A percentile compares a stretch with the other conserved stretches of the same genome.
Evolutionary conservation across 345 rosid genomes (phyloP).

Genomic region (Anastatica hierochuntica): DNA sequence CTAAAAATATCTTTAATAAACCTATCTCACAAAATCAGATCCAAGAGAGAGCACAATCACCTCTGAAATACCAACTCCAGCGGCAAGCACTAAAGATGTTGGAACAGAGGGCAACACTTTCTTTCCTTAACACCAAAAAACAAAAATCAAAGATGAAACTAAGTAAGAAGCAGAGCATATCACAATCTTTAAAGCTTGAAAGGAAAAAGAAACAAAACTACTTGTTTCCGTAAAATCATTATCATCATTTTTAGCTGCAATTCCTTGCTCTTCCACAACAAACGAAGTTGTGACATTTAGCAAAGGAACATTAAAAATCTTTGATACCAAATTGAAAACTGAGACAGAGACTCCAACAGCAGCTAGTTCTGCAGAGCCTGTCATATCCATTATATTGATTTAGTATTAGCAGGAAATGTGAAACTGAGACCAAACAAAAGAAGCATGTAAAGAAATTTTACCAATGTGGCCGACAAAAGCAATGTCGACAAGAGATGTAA

Average conservation of each 20-base stretch:
- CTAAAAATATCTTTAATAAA: too few relatives aligned
- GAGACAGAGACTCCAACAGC: conserved; percentile 86
- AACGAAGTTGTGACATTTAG: conserved; percentile 81
- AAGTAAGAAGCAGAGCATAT: background rate
- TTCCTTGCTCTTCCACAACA: conserved; percentile 86
- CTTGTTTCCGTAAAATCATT: conserved; percentile 4
- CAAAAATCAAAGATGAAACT: background rate
- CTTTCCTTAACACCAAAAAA: conserved; percentile 24
- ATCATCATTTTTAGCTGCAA: conserved; percentile 22
- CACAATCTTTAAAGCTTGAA: background rate
- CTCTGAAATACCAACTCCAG: conserved; percentile 75
- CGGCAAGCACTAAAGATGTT: conserved; percentile 72
- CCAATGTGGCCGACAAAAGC: conserved; percentile 88
- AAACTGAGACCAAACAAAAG: background rate
- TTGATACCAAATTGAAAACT: conserved; percentile 76
- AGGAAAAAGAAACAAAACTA: conserved; percentile 14
- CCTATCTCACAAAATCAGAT: conserved; percentile 59
- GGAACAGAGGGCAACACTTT: conserved; percentile 62
- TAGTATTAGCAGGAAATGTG: background rate
- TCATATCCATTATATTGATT: too few relatives aligned
- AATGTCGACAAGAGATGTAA: conserved; percentile 70
- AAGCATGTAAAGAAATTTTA: conserved; percentile 16
- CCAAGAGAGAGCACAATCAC: conserved; percentile 62
- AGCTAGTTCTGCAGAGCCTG: conserved; percentile 83
- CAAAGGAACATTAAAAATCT: conserved; percentile 78